phyloP scores from a whole-genome alignment of 257 asterid species.

The Ligustrum vulgare region DNA sequence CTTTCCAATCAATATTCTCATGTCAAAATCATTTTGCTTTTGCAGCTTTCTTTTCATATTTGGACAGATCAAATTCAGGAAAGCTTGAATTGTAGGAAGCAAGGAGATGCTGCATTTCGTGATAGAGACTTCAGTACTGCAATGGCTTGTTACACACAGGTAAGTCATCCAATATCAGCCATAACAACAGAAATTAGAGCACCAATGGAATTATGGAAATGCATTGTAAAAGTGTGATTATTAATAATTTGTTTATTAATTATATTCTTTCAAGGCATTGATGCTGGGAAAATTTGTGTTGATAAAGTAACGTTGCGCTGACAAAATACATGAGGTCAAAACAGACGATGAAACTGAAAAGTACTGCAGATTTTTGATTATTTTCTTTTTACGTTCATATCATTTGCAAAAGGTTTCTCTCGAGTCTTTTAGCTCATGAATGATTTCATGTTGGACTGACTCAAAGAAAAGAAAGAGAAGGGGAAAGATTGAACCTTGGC shows the following conservation, averaged over 20 bases:
- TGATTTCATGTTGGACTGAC: no score
- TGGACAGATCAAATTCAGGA: constrained; percentile 52
- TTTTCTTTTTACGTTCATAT: no score
- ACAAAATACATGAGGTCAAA: no score
- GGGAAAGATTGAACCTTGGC: no score
- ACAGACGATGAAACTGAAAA: no score
- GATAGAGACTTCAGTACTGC: constrained; percentile 45
- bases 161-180: constrained; percentile 15
- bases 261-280: not conserved
- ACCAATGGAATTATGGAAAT: not conserved
- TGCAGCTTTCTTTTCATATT: constrained; percentile 51
- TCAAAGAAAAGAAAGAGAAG: no score
- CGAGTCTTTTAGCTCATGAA: not conserved
- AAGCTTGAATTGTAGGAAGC: constrained; percentile 42
- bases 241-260: not conserved
- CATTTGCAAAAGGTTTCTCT: no score
- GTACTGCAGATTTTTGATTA: not conserved
- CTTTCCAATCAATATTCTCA: not conserved
- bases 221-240: not conserved
- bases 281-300: not conserved
- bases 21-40: constrained; percentile 15
- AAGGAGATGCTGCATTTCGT: constrained; percentile 46
- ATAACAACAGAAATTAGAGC: not conserved
- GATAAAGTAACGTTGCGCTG: no score
- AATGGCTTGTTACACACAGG: constrained; percentile 39